These are phyloP conservation scores for Mytilinidion resinicola DNA, from an alignment of 495 filamentous ascomycete species.

Conservation along the genomic window DNA sequence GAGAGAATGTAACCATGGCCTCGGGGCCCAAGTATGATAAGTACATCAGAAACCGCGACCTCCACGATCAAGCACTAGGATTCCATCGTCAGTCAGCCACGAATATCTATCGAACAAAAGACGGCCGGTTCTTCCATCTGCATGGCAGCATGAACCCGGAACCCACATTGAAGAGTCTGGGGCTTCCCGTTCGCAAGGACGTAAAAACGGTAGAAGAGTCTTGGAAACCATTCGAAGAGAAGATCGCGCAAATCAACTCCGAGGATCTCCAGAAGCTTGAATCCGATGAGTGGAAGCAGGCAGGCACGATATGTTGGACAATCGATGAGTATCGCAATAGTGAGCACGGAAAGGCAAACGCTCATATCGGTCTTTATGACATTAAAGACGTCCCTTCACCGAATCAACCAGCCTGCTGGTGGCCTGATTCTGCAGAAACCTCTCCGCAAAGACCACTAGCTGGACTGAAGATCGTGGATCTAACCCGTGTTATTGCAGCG, in stretches of 20 bases:
- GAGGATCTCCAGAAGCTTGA: constrained; percentile 41
- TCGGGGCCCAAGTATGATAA: constrained; percentile 14
- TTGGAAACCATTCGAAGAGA: constrained; percentile 29
- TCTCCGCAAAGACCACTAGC: constrained; percentile 44
- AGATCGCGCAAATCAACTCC: constrained; percentile 32
- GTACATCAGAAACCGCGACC: constrained; percentile 27
- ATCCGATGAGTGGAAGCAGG: constrained; percentile 46
- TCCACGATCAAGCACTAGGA: constrained; percentile 14
- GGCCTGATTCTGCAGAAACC: constrained; percentile 36
- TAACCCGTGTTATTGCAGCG: constrained; percentile 56
- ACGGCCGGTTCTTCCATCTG: constrained; percentile 47
- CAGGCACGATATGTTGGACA: constrained; percentile 46
- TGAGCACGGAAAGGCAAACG: constrained; percentile 48
- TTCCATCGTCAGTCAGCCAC: constrained; percentile 36
- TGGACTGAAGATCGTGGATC: constrained; percentile 54
- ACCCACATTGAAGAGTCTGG: constrained; percentile 39
- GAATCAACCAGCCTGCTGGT: constrained; percentile 40
- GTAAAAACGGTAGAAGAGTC: constrained; percentile 23
- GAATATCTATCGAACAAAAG: constrained; percentile 50
- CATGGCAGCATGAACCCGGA: constrained; percentile 48
- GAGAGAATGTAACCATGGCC: constrained; percentile 9
- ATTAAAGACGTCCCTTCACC: constrained; percentile 33
- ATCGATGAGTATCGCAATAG: constrained; percentile 42
- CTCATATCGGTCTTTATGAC: constrained; percentile 45
- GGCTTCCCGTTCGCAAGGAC: constrained; percentile 32